Base-by-base conservation (phyloP, 163 green algal genomes). In the Chlamydomonas reinhardtii region DNA sequence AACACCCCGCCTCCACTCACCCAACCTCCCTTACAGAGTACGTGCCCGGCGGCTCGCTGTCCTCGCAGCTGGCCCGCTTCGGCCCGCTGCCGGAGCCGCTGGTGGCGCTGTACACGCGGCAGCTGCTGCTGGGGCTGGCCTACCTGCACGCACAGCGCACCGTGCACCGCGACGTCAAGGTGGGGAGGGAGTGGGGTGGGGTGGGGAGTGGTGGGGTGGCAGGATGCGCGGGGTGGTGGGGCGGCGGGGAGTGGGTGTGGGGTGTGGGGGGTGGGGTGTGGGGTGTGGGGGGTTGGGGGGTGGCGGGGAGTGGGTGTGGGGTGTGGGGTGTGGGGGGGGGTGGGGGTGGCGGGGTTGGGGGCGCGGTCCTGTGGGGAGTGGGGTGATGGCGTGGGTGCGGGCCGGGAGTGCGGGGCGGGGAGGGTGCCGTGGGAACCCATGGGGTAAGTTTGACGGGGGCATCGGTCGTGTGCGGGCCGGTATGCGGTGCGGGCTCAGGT, bases 111-210 rank as follows among this genome's bases (percentile, higher is more conserved):
- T 96, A 94, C 89, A 94, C 91, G 6, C 83, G 90, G 32, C 94
- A 96, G 90, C 84, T 96, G 64, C 86, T 96, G 65, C 43, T 80
- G 66, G 89, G 89, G 61, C 88, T 97, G 73, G 89, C 87, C 22
- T 97, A 95, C 90, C 86, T 97, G 84, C 94, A 97, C 73, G 62
- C 85, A 16, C 76, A 94, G 76, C 83, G 88, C n/a, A 93, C 90
- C 62, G 93, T 96, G 76, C 94, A 97, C 70, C 70, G 94, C 9
- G 94, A 97, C 85, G 94, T 97, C 88, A 97, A 96, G 89, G 83
- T 86, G 83, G 25, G 78, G 32, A n/a, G n/a, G 22, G 56, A 4
- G 39, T 48, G 39, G 39, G 39, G 8, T 48, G 39, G 39, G 39
- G 39, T 8, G 39, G 39, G 5, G 32, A 25, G 59, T 75, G 2